phyloP scores from a whole-genome alignment of 2,329 filamentous ascomycete genomes.

The Tolypocladium sp. region DNA sequence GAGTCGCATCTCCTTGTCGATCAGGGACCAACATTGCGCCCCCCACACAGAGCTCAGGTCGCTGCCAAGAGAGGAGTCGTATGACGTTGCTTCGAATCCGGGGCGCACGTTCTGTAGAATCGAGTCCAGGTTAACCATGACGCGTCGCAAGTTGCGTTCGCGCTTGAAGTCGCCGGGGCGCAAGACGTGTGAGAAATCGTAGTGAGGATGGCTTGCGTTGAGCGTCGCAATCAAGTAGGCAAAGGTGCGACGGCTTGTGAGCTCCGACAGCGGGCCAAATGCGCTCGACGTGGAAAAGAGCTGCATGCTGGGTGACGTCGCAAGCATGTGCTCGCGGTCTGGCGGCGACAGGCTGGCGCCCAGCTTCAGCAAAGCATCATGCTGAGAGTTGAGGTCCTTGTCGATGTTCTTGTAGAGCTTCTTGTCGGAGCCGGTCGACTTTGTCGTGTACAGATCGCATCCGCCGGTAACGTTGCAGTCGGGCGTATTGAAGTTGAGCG shows the following conservation, averaged over 20 bases:
- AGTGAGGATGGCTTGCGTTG: constrained; percentile 84
- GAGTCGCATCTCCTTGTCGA: constrained; percentile 91
- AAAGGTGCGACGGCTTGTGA: constrained; percentile 83
- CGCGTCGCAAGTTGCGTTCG: constrained; percentile 67
- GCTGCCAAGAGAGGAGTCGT: constrained; percentile 28
- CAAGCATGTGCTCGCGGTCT: constrained; percentile 60
- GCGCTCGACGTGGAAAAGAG: constrained; percentile 74
- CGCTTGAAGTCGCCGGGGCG: constrained; percentile 84
- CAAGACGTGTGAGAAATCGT: constrained; percentile 91
- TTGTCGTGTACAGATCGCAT: constrained; percentile 96
- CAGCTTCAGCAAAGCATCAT: constrained; percentile 78
- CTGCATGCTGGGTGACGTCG: constrained; percentile 49
- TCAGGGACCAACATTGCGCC: constrained; percentile 80
- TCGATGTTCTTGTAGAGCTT: constrained; percentile 96
- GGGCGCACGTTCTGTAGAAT: constrained; percentile 82
- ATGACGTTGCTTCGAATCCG: constrained; percentile 36
- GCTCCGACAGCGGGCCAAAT: constrained; percentile 82
- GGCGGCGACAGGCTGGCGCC: constrained; percentile 83
- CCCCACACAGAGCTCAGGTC: constrained; percentile 64
- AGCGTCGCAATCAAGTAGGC: constrained; percentile 94
- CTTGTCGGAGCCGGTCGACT: constrained; percentile 90
- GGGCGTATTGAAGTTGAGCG: constrained; percentile 90
- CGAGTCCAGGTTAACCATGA: constrained; percentile 82
- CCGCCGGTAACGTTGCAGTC: constrained; percentile 88
- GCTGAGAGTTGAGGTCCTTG: constrained; percentile 79